Evolutionary conservation across 495 filamentous ascomycete genomes (phyloP).

Genomic region (Hapsidospora chrysogenum): DNA sequence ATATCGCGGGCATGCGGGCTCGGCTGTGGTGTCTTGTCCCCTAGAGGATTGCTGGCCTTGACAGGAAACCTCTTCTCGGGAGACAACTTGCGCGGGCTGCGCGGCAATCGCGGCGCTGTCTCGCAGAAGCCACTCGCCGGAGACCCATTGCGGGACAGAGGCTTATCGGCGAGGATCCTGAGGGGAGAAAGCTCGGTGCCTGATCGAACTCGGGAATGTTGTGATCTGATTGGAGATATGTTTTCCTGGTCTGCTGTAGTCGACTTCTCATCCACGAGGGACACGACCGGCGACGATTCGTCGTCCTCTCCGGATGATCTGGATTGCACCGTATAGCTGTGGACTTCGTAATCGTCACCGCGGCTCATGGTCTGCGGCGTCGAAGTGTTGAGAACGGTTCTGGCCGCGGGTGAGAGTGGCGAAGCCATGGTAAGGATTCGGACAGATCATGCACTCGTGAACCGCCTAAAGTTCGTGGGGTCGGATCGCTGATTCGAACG

Average conservation of each 20-base stretch:
- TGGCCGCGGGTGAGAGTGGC: constrained; percentile 19
- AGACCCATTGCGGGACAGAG: too few relatives aligned
- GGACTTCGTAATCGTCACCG: constrained; percentile 12
- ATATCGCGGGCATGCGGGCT: constrained; percentile 17
- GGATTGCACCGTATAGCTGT: constrained; percentile 5
- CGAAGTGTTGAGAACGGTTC: constrained; percentile 19
- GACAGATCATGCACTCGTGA: too few relatives aligned
- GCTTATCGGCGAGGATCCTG: constrained; percentile 23
- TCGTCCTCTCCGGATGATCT: constrained; percentile 3
- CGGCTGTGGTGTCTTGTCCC: constrained; percentile 6
- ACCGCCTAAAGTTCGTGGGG: too few relatives aligned
- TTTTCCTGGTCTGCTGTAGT: constrained; percentile 20
- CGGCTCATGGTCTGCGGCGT: constrained; percentile 11
- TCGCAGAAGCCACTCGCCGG: constrained; percentile 4
- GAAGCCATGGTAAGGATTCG: constrained; percentile 18
- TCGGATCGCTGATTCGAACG: too few relatives aligned
- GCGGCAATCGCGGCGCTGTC: constrained; percentile 7
- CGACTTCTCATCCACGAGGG: constrained; percentile 12
- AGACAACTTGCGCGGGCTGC: constrained; percentile 27
- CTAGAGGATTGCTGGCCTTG: constrained; percentile 18
- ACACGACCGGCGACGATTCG: constrained; percentile 12
- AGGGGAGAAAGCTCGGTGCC: constrained; percentile 31
- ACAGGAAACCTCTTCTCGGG: constrained; percentile 40
- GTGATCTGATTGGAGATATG: constrained; percentile 18
- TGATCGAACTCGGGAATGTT: constrained; percentile 26